phyloP scores from a whole-genome alignment of 2,329 filamentous ascomycete species.

The Curvularia eragrostidis region DNA sequence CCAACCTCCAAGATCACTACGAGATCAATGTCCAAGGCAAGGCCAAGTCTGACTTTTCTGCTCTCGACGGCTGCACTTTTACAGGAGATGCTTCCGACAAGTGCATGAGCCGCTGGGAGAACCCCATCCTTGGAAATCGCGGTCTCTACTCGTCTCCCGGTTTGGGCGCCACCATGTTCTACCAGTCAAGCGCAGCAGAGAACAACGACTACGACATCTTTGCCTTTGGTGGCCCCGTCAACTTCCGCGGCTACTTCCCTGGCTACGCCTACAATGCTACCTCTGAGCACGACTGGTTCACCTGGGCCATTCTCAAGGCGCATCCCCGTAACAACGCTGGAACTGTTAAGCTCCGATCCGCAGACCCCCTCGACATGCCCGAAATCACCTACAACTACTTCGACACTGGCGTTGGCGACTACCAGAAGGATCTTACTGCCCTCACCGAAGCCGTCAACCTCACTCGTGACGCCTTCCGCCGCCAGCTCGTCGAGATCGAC shows the following conservation, averaged over 20 bases:
- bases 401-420: conserved; percentile 63
- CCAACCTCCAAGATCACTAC: conserved; percentile 69
- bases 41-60: conserved; percentile 45
- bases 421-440: conserved; percentile 62
- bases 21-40: conserved; percentile 58
- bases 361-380: conserved; percentile 69
- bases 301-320: conserved; percentile 65
- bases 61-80: conserved; percentile 53
- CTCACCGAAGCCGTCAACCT: conserved; percentile 62
- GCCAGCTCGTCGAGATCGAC: conserved; percentile 45
- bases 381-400: conserved; percentile 59
- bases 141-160: conserved; percentile 60
- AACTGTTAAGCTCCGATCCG: conserved; percentile 65
- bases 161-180: conserved; percentile 58
- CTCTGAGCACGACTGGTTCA: conserved; percentile 56
- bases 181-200: conserved; percentile 52
- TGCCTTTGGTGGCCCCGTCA: conserved; percentile 62
- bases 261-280: conserved; percentile 62
- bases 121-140: conserved; percentile 52
- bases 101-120: conserved; percentile 55
- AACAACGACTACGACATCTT: conserved; percentile 62
- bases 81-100: conserved; percentile 51
- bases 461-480: conserved; percentile 53
- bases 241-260: conserved; percentile 64
- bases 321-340: conserved; percentile 69